A percentile compares a stretch with the other conserved stretches of the same genome.
phyloP scores from a whole-genome alignment of 352 stramenopile genomes.

The Pythium monospermum region DNA sequence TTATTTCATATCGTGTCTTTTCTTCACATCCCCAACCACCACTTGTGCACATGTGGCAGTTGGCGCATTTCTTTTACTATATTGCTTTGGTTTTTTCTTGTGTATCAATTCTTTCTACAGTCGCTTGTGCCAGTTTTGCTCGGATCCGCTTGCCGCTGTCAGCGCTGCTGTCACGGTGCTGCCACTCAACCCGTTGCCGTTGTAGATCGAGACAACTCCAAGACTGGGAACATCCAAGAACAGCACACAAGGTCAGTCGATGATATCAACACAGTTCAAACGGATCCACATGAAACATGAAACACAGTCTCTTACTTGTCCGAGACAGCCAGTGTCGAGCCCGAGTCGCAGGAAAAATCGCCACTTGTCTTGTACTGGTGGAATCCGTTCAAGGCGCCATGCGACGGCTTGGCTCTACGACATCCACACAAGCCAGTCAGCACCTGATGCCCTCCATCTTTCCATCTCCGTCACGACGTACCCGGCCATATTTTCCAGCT shows the following conservation, averaged over 20 bases:
- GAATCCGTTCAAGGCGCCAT: slow-evolving; percentile 12
- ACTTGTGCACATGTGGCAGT: too few species aligned
- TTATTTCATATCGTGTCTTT: too few species aligned
- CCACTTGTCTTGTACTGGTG: slow-evolving; percentile 71
- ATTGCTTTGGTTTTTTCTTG: too few species aligned
- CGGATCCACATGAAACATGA: too few species aligned
- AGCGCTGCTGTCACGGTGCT: slow-evolving; percentile 8
- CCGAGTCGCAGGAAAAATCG: slow-evolving; percentile 52
- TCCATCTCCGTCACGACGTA: too few species aligned
- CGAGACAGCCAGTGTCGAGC: slow-evolving; percentile 51
- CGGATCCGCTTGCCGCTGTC: background rate
- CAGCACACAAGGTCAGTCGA: background rate
- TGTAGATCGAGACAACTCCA: slow-evolving; percentile 58
- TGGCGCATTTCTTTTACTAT: too few species aligned
- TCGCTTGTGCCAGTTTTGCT: slow-evolving; percentile 11
- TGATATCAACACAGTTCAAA: background rate
- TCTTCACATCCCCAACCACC: too few species aligned
- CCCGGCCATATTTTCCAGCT: slow-evolving; percentile 3
- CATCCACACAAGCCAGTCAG: too few species aligned
- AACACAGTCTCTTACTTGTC: slow-evolving; percentile 48
- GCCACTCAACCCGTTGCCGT: slow-evolving; percentile 5
- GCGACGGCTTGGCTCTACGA: slow-evolving; percentile 4
- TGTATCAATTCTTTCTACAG: too few species aligned
- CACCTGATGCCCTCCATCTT: too few species aligned
- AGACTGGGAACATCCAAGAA: slow-evolving; percentile 21